Conservation (phyloP, 2,329 filamentous ascomycete genomes). For the Acephala macrosclerotiorum region DNA sequence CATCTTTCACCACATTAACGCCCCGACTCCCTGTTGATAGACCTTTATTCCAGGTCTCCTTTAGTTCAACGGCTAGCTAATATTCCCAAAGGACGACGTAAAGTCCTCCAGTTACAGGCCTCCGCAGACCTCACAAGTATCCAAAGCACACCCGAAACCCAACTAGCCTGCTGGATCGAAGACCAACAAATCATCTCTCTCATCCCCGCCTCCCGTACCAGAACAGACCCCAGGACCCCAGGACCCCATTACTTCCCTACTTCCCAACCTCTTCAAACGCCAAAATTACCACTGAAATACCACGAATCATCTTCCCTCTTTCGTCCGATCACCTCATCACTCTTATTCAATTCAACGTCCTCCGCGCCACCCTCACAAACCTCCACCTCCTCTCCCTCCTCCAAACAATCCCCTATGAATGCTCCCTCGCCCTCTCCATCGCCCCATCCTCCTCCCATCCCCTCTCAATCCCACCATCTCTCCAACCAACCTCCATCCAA, state of each 20-base stretch:
- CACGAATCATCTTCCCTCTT: conserved; percentile 48
- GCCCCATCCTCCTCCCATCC: not conserved
- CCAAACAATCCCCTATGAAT: conserved; percentile 44
- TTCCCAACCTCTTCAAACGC: conserved; percentile 38
- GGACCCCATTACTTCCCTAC: conserved; percentile 42
- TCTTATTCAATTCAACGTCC: conserved; percentile 50
- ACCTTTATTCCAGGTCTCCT: not conserved
- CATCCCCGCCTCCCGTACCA: conserved; percentile 43
- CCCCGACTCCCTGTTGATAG: no score
- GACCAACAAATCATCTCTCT: conserved; percentile 44
- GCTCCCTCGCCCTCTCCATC: conserved; percentile 20
- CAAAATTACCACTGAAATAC: conserved; percentile 24
- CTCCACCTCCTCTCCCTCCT: conserved; percentile 46
- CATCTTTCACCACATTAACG: no score
- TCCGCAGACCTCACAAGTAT: conserved; percentile 31
- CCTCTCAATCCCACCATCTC: not conserved
- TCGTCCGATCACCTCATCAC: conserved; percentile 51
- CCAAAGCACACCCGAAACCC: conserved; percentile 40
- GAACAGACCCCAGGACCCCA: conserved; percentile 43
- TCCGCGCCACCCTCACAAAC: conserved; percentile 49
- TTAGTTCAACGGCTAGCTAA: conserved; percentile 11
- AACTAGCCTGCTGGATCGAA: conserved; percentile 47
- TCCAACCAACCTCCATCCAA: conserved; percentile 35
- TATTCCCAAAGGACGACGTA: conserved; percentile 15
- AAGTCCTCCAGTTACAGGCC: conserved; percentile 25